Evolutionary conservation across 495 filamentous ascomycete species (phyloP), one percentile per base, ranked within the genome.

Genomic region (Ramalina intermedia): DNA sequence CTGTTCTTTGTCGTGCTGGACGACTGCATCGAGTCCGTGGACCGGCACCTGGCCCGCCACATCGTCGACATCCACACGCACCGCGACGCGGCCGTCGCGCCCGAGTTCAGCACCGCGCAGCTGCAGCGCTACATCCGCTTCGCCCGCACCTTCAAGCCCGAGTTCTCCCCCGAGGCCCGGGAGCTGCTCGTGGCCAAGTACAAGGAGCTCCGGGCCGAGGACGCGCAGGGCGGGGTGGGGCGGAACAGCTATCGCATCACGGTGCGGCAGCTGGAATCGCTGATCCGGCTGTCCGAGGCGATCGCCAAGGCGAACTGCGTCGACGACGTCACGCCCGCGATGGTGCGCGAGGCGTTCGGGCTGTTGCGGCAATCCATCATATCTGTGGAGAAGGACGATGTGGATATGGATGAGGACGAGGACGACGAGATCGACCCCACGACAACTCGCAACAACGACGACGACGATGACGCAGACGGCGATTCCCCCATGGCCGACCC

Each of bases 1-100:
- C 71, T 99, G 16, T 99, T 99, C 74, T 99, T 99, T 61, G 88
- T 99, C 53, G 84, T 99, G 41, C 80, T 96, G 2, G 91, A 99
- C 60, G 91, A 99, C 57, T 95, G 90, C 61, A 91, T 95, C 59
- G 91, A 96, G 65, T 63, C 69, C 16, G 78, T 94, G 20, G 91
- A 99, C 60, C 84, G 88, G 48, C 85, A 88, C 55, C 71, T 98
- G 0, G 93, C 91, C 0, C 73, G 87, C 51, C 91, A 99, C 60
- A 99, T 99, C 55, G 89, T 99, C 54, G 81, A 81, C 50, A 81
- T 99, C 51, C 91, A 99, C 67, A 87, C 85, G 57, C 78, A 89
- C 43, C 82, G 89, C 46, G 91, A 99, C 57, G 84, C 80, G 38
- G 89, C 89, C 29, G 82, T 99, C 37, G 70, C 81, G 57, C 91